Evolutionary conservation across 1,284 basidiomycete species (phyloP).

Genomic region (Amylostereum chailletii): DNA sequence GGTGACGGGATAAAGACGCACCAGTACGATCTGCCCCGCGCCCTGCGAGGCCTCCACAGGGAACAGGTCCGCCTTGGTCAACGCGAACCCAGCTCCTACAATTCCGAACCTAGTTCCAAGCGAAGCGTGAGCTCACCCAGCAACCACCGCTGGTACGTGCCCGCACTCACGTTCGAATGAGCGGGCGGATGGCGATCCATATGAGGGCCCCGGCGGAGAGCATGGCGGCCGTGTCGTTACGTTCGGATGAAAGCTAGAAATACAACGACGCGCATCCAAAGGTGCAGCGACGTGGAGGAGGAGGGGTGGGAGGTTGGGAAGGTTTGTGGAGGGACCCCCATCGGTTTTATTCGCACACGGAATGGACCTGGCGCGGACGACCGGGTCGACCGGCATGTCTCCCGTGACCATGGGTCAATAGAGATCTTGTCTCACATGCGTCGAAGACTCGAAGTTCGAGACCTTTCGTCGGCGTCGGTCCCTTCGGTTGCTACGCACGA

Average conservation of each 20-base stretch:
- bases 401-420: no score
- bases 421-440: no score
- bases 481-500: no score
- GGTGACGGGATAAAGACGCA: conserved; percentile 16
- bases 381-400: no score
- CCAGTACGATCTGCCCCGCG: conserved; percentile 50
- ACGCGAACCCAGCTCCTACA: conserved; percentile 42
- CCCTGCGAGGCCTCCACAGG: conserved; percentile 49
- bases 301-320: background rate
- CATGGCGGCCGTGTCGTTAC: conserved; percentile 11
- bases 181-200: conserved; percentile 51
- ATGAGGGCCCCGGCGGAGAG: conserved; percentile 33
- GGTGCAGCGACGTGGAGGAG: background rate
- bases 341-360: background rate
- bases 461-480: no score
- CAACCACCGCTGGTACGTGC: no score
- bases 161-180: conserved; percentile 45
- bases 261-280: background rate
- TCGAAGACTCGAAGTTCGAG: no score
- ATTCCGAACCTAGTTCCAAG: conserved; percentile 36
- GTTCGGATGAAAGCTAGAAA: background rate
- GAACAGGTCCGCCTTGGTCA: conserved; percentile 56
- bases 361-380: no score
- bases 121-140: no score
- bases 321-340: background rate